Evolutionary conservation across 441 rosid genomes (phyloP), one percentile per base, ranked within the genome.

Genomic region (Dalechampia spathulata): DNA sequence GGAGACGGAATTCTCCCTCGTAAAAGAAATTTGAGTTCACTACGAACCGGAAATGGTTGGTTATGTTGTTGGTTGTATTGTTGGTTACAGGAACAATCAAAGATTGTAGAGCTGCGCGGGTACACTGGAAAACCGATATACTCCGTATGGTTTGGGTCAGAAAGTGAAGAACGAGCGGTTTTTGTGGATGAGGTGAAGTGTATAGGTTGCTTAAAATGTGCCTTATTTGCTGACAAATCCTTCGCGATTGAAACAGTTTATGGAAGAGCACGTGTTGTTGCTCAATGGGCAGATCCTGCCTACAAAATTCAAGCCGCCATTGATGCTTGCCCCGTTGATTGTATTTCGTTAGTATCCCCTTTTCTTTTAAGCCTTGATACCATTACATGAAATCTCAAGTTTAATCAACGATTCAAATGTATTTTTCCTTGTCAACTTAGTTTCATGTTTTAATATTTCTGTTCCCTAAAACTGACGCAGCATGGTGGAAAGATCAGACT

Each of bases 101-200:
- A 85, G 70, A 45, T 78, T 11, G 78, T 76, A 5, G 92, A 83
- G 46, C 81, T 87, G 4, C 73, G 75, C 42, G 95, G 95, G 5
- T 91, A 78, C 63, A 80, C 87, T 0, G 95, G 95, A 47, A 82
- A 84, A 57, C 90, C 98, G 1, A 41, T 78, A 5, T 85, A 85
- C 67, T 87, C 96, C 0, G 76, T 52, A 15, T 91, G 98, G 96
- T 71, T 70, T 6, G 98, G 96, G 15, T 42, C 96, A 0, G 89
- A 85, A 60, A 75, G 66, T 0, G 98, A 91, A 63, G 61, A 75
- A 43, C 67, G 93, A 65, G 98, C 96, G 5, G 86, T 79, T 16
- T 91, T 85, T 61, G 98, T 91, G 0, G 98, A 91, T n/a, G 98
- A 91, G 73, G 78, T 87, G 38, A 91, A 91, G 75, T 87, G 98